Conservation (phyloP, 805 yeast genomes). For the Isabelozyma pseudorhagii region DNA sequence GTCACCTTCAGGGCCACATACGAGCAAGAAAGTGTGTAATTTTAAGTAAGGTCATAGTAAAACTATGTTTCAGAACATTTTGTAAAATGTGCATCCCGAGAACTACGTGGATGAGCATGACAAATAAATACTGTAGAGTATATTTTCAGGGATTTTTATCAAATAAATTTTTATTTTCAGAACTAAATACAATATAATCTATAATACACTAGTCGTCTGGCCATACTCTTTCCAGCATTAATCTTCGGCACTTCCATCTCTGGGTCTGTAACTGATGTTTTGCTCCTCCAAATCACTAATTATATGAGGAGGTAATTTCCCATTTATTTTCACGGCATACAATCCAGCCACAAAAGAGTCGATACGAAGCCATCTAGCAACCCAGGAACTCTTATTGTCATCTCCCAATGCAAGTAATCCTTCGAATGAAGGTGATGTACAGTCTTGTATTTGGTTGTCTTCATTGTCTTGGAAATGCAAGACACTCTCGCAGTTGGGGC, state of each 20-base stretch:
- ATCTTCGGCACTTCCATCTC: conserved; percentile 86
- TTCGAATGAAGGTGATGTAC: conserved; percentile 95
- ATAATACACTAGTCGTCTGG: not conserved
- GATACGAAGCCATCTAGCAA: conserved; percentile 91
- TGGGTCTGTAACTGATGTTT: conserved; percentile 84
- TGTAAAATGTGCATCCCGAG: too few species aligned
- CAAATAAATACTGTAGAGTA: too few species aligned
- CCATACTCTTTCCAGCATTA: conserved; percentile 11
- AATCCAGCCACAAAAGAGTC: conserved; percentile 86
- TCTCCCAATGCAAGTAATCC: conserved; percentile 90
- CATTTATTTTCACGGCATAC: conserved; percentile 91
- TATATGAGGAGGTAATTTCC: conserved; percentile 85
- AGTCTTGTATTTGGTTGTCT: conserved; percentile 79
- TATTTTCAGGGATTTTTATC: not conserved
- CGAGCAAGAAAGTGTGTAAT: too few species aligned
- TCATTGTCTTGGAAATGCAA: conserved; percentile 75
- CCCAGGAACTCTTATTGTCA: conserved; percentile 82
- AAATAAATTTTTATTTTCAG: not conserved
- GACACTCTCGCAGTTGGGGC: conserved; percentile 94
- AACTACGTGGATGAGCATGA: too few species aligned
- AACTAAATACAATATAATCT: not conserved
- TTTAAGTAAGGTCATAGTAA: too few species aligned
- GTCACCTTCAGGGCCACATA: too few species aligned
- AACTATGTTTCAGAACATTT: too few species aligned
- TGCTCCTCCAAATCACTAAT: conserved; percentile 67